phyloP scores from a whole-genome alignment of 805 yeast genomes.

The Metschnikowia chrysomelidarum region DNA sequence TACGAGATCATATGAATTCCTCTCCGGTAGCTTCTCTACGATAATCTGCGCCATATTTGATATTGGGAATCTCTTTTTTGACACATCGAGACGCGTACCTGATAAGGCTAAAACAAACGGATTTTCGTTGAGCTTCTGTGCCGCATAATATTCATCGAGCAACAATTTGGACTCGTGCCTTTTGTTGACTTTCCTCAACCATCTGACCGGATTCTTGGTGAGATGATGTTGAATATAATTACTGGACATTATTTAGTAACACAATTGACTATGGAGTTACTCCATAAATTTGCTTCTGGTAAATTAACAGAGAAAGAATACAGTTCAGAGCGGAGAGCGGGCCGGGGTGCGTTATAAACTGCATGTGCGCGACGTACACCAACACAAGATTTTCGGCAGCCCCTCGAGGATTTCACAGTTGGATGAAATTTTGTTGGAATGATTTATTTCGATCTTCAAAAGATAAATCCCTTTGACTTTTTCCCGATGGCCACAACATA shows the following conservation, averaged over 20 bases:
- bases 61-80: slow-evolving; percentile 24
- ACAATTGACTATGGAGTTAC: neutral
- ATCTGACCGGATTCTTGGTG: slow-evolving; percentile 29
- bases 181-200: slow-evolving; percentile 22
- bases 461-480: too few relatives aligned
- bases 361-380: too few relatives aligned
- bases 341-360: too few relatives aligned
- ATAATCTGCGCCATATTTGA: slow-evolving; percentile 26
- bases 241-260: slow-evolving; percentile 3
- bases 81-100: slow-evolving; percentile 27
- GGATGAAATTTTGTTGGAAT: too few relatives aligned
- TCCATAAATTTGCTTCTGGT: too few relatives aligned
- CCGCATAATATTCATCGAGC: slow-evolving; percentile 18
- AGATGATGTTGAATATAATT: slow-evolving; percentile 26
- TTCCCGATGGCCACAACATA: slow-evolving; percentile 71
- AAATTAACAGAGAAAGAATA: too few relatives aligned
- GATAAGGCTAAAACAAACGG: slow-evolving; percentile 28
- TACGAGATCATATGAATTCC: slow-evolving; percentile 6
- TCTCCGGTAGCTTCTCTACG: slow-evolving; percentile 8
- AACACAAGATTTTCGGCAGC: too few relatives aligned
- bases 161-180: slow-evolving; percentile 25
- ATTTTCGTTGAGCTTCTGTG: slow-evolving; percentile 20
- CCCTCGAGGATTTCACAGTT: too few relatives aligned
- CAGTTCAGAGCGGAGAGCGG: too few relatives aligned
- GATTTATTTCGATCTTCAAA: too few relatives aligned